These are phyloP conservation scores for Canariomyces notabilis DNA, from an alignment of 2,329 filamentous ascomycete species.

Conservation along the genomic window DNA sequence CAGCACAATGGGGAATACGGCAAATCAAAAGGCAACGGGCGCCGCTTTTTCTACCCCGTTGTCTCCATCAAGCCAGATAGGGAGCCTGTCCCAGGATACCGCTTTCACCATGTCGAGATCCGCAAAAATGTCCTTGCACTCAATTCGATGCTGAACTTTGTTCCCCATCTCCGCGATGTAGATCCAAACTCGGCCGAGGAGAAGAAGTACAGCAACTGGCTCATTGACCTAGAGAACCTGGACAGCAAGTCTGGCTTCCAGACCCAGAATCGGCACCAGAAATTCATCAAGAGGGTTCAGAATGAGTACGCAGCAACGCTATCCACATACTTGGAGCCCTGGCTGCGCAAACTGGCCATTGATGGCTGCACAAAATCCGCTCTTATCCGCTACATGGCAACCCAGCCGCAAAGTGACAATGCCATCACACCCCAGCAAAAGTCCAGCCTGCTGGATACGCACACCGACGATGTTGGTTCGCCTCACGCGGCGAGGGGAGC, in stretches of 20 bases:
- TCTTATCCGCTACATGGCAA: conserved; percentile 50
- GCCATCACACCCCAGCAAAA: conserved; percentile 52
- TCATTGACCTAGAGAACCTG: conserved; percentile 53
- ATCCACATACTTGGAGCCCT: conserved; percentile 49
- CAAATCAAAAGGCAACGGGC: conserved; percentile 17
- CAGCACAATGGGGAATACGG: conserved; percentile 24
- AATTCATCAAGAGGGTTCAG: conserved; percentile 43
- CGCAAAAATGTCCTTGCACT: conserved; percentile 55
- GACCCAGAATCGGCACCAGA: conserved; percentile 47
- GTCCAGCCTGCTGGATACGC: conserved; percentile 45
- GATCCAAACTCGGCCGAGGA: conserved; percentile 48
- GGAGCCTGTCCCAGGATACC: conserved; percentile 51
- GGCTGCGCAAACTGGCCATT: conserved; percentile 47
- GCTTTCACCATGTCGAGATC: conserved; percentile 57
- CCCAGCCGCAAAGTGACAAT: conserved; percentile 40
- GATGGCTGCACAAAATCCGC: conserved; percentile 48
- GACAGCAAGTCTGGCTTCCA: conserved; percentile 55
- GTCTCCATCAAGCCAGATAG: conserved; percentile 46
- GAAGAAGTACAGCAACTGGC: conserved; percentile 50
- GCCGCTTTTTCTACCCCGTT: conserved; percentile 25
- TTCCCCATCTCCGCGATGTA: conserved; percentile 54
- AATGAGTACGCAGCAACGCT: conserved; percentile 49
- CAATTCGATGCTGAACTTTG: conserved; percentile 56
- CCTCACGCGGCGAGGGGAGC: conserved; percentile 41
- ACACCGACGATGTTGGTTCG: conserved; percentile 38